Conservation (phyloP, 805 yeast species). For the Spathaspora arborariae region DNA sequence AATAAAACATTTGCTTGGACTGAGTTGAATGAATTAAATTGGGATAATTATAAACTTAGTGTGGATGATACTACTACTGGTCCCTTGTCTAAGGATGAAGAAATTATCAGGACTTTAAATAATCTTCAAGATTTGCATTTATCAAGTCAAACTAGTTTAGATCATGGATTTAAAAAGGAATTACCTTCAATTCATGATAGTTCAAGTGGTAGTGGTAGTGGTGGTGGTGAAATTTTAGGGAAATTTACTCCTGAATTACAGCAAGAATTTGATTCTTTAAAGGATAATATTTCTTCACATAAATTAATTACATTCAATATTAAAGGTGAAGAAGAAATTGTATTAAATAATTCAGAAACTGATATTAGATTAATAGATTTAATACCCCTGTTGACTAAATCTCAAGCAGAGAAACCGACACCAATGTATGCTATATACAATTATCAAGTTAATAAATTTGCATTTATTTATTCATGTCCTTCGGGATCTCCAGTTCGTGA, state of each 20-base stretch:
- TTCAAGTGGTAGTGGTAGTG: not conserved
- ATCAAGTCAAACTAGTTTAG: constrained; percentile 11
- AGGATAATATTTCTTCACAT: constrained; percentile 10
- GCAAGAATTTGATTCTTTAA: constrained; percentile 19
- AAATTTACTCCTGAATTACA: constrained; percentile 24
- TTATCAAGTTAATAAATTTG: constrained; percentile 32
- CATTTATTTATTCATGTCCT: constrained; percentile 85
- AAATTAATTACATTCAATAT: constrained; percentile 49
- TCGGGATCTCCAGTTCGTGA: constrained; percentile 85
- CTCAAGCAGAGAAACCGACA: constrained; percentile 35
- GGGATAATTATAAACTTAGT: constrained; percentile 39
- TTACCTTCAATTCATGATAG: constrained; percentile 34
- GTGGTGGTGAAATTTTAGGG: constrained; percentile 17
- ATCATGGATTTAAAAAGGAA: constrained; percentile 21
- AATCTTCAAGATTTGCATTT: constrained; percentile 22
- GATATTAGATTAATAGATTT: constrained; percentile 18
- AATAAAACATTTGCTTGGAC: constrained; percentile 45
- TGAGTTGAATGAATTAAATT: constrained; percentile 50
- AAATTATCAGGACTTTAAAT: constrained; percentile 43
- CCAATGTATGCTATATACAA: constrained; percentile 55
- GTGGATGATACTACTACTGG: constrained; percentile 23
- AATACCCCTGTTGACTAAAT: constrained; percentile 14
- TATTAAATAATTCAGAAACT: constrained; percentile 16
- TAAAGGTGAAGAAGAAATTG: constrained; percentile 39
- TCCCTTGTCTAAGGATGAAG: constrained; percentile 60